phyloP scores from a whole-genome alignment of 2,329 filamentous ascomycete species.

The Niveomyces coronatus region DNA sequence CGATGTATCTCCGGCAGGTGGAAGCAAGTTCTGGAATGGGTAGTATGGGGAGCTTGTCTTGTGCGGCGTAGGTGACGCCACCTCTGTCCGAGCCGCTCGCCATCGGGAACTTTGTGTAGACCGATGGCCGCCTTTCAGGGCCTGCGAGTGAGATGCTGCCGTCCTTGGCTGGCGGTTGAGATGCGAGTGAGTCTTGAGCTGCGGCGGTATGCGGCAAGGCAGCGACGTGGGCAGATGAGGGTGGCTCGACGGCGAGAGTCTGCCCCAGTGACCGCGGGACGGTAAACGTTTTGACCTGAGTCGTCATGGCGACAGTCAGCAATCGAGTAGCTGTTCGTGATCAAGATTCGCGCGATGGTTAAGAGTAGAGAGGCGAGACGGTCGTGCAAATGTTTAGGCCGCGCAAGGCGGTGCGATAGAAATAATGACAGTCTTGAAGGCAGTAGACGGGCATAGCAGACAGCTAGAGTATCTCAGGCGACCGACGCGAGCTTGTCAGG shows the following conservation, averaged over 20 bases:
- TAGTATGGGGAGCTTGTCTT: slow-evolving; percentile 81
- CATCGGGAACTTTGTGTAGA: slow-evolving; percentile 39
- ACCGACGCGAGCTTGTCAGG: no score
- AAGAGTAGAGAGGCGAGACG: slow-evolving; percentile 67
- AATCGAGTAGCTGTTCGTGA: slow-evolving; percentile 13
- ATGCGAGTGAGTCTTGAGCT: slow-evolving; percentile 11
- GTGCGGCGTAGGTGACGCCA: slow-evolving; percentile 78
- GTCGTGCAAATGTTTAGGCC: slow-evolving; percentile 72
- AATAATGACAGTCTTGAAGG: slow-evolving; percentile 83
- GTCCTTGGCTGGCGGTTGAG: no score
- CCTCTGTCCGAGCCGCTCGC: slow-evolving; percentile 46
- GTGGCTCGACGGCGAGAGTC: slow-evolving; percentile 46
- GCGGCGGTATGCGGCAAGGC: slow-evolving; percentile 31
- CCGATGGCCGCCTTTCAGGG: slow-evolving; percentile 8
- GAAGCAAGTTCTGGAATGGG: slow-evolving; percentile 82
- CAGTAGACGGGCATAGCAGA: slow-evolving; percentile 65
- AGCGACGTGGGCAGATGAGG: slow-evolving; percentile 19
- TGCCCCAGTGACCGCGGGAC: slow-evolving; percentile 64
- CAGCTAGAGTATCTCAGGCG: slow-evolving; percentile 4
- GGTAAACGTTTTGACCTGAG: slow-evolving; percentile 33
- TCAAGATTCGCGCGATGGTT: slow-evolving; percentile 18
- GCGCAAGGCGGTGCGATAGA: slow-evolving; percentile 82
- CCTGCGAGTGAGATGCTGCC: neutral
- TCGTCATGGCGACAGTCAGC: slow-evolving; percentile 22
- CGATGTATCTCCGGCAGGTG: slow-evolving; percentile 70